These are phyloP conservation scores for Stropharia rugosoannulata DNA, from an alignment of 768 basidiomycete genomes.

Conservation along the genomic window DNA sequence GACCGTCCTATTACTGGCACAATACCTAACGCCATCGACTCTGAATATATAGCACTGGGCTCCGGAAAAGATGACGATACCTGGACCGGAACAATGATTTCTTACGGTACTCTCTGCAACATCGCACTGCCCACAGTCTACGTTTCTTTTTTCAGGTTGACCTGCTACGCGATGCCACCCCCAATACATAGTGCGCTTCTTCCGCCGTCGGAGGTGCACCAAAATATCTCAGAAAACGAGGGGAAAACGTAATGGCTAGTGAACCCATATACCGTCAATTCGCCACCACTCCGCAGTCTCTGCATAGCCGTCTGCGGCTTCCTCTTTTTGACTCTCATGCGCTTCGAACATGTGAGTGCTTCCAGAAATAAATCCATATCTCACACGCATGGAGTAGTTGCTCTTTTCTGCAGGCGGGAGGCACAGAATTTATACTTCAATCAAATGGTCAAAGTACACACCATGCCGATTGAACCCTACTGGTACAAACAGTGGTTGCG, in stretches of 20 bases:
- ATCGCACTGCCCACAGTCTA: not conserved
- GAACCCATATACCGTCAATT: not conserved
- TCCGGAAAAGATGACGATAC: no score
- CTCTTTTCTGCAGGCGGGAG: not conserved
- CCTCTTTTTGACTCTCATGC: not conserved
- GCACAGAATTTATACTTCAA: not conserved
- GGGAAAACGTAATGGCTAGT: not conserved
- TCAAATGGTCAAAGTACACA: not conserved
- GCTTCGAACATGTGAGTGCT: conserved; percentile 3
- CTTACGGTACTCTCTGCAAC: not conserved
- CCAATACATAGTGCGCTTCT: not conserved
- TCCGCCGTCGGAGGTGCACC: conserved; percentile 4
- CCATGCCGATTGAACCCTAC: not conserved
- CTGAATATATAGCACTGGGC: no score
- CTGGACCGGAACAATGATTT: no score
- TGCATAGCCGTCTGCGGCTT: not conserved
- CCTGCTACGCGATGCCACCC: not conserved
- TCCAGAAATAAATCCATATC: not conserved
- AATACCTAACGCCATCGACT: no score
- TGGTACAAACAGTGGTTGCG: not conserved
- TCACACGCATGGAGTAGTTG: not conserved
- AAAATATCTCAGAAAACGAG: not conserved
- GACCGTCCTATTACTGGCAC: not conserved
- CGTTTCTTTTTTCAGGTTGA: not conserved
- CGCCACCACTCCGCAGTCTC: not conserved